Percentiles rank a stretch among this genome's conserved stretches.
Evolutionary conservation across 805 yeast genomes (phyloP).

Genomic region (Cyberlindnera samutprakarnensis): DNA sequence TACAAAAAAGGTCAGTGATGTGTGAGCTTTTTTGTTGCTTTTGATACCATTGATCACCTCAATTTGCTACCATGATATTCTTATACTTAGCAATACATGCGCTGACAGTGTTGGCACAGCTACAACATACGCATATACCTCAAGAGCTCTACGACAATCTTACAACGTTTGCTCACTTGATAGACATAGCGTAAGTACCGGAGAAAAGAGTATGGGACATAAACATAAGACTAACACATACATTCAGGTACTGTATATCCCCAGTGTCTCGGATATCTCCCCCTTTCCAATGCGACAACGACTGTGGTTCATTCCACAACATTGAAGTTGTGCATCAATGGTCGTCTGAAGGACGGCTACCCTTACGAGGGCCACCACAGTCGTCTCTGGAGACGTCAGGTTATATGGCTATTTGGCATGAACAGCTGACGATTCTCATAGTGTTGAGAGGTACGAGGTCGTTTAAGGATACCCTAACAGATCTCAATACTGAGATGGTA

Average conservation of each 20-base stretch:
- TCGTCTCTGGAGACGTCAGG: slow-evolving; percentile 15
- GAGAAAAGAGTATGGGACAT: no score
- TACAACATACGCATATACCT: slow-evolving; percentile 4
- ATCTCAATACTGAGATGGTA: slow-evolving; percentile 20
- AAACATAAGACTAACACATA: no score
- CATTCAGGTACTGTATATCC: slow-evolving; percentile 17
- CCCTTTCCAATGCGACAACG: slow-evolving; percentile 21
- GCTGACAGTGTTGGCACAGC: neutral
- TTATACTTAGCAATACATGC: neutral
- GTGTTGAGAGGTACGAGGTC: slow-evolving; percentile 21
- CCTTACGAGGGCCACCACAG: slow-evolving; percentile 1
- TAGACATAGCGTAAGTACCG: slow-evolving; percentile 20
- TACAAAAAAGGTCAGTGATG: no score
- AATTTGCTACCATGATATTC: no score
- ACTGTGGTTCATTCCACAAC: slow-evolving; percentile 16
- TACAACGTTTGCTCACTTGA: slow-evolving; percentile 13
- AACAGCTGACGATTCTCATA: slow-evolving; percentile 6
- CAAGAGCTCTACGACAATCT: slow-evolving; percentile 10
- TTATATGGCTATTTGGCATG: slow-evolving; percentile 16
- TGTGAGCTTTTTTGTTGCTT: no score
- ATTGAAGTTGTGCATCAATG: slow-evolving; percentile 20
- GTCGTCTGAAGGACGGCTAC: slow-evolving; percentile 14
- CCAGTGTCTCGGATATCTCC: slow-evolving; percentile 11
- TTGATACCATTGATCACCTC: no score
- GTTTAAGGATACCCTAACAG: slow-evolving; percentile 20